These are phyloP conservation scores for Smallanthus sonchifolius DNA, from an alignment of 129 eudicot species.

Conservation along the genomic window DNA sequence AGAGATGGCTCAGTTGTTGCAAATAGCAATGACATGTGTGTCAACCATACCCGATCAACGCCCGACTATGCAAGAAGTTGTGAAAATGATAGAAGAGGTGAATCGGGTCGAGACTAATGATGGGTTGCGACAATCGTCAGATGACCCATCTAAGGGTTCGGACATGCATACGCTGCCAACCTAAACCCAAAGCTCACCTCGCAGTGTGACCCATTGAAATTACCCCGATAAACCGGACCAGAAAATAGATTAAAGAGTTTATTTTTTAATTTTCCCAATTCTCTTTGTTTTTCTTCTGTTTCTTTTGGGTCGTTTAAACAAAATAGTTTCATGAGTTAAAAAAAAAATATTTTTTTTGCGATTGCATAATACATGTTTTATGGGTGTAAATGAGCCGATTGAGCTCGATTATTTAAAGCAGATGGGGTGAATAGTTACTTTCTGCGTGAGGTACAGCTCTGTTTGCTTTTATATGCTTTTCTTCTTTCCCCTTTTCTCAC, in stretches of 20 bases:
- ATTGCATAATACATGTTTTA: not conserved
- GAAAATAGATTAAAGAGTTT: not conserved
- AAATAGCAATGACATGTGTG: constrained; percentile 1
- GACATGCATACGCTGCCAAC: not conserved
- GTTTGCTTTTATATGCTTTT: too few relatives aligned
- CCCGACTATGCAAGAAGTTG: not conserved
- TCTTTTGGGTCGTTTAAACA: not conserved
- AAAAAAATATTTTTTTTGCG: too few relatives aligned
- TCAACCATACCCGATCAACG: not conserved
- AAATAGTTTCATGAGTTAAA: not conserved
- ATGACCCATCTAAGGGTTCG: not conserved
- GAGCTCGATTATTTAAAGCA: too few relatives aligned
- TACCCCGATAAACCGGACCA: not conserved
- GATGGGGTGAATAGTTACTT: too few relatives aligned
- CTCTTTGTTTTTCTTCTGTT: not conserved
- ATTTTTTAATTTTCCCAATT: not conserved
- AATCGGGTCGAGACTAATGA: not conserved
- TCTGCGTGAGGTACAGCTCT: too few relatives aligned
- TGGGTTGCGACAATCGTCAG: not conserved
- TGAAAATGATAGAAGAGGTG: not conserved
- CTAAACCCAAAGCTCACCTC: not conserved
- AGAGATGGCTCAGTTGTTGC: constrained; percentile 4
- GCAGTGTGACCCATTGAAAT: not conserved
- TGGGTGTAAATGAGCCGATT: too few relatives aligned
- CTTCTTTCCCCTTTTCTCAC: too few relatives aligned